Conservation (phyloP, 2,329 filamentous ascomycete species). For the Exophiala sp. region DNA sequence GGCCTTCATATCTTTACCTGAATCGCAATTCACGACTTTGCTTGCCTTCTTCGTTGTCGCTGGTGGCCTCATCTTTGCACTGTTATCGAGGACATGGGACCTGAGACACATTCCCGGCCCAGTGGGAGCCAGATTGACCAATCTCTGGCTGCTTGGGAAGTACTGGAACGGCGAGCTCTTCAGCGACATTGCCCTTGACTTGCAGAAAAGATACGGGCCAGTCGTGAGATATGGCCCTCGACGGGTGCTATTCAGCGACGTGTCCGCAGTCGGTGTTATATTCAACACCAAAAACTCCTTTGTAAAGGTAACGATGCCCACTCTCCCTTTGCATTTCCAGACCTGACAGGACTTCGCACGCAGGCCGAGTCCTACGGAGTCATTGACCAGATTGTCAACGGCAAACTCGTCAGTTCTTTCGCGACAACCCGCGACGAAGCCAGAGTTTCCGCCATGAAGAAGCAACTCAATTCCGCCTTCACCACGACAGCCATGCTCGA, state of each 20-base stretch:
- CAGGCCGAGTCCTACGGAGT: slow-evolving; percentile 14
- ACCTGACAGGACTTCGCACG: not conserved
- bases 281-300: slow-evolving; percentile 14
- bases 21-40: not conserved
- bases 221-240: slow-evolving; percentile 18
- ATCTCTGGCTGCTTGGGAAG: slow-evolving; percentile 65
- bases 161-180: slow-evolving; percentile 2
- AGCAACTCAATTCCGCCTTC: slow-evolving; percentile 67
- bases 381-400: slow-evolving; percentile 3
- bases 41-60: not conserved
- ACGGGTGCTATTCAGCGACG: slow-evolving; percentile 16
- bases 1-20: not conserved
- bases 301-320: slow-evolving; percentile 7
- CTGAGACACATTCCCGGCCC: slow-evolving; percentile 56
- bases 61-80: not conserved
- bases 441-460: slow-evolving; percentile 59
- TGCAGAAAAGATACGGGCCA: slow-evolving; percentile 17
- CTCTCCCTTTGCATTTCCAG: not conserved
- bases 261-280: slow-evolving; percentile 10
- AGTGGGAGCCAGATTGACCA: slow-evolving; percentile 63
- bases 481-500: slow-evolving; percentile 68
- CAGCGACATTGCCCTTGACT: slow-evolving; percentile 4
- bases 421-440: slow-evolving; percentile 10
- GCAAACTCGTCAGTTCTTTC: slow-evolving; percentile 5
- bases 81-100: not conserved